Evolutionary conservation across 306 rosid species (phyloP).

Genomic region (Trifolium subterraneum): DNA sequence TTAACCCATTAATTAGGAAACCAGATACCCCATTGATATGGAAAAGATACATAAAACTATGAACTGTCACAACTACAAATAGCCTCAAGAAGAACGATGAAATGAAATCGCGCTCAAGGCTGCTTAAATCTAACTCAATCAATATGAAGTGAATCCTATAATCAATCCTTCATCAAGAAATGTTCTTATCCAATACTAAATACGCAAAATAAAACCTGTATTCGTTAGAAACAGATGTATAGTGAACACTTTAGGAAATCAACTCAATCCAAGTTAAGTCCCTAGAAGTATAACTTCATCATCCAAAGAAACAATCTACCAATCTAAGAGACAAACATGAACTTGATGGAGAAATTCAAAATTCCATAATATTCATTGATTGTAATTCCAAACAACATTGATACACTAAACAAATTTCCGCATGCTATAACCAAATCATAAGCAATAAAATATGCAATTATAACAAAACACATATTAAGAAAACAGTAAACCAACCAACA

Average conservation of each 20-base stretch:
- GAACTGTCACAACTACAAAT: background rate
- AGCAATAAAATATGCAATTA: conserved; percentile 25
- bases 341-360: conserved; percentile 23
- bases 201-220: background rate
- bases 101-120: conserved; percentile 6
- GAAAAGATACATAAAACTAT: background rate
- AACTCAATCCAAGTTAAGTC: background rate
- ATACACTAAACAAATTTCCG: conserved; percentile 4
- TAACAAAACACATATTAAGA: background rate
- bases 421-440: conserved; percentile 21
- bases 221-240: background rate
- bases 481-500: conserved; percentile 30
- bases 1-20: conserved; percentile 12
- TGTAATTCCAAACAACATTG: background rate
- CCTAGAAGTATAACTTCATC: background rate
- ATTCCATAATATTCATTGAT: background rate
- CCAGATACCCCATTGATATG: background rate
- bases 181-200: background rate
- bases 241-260: conserved; percentile 2
- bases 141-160: background rate
- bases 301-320: conserved; percentile 1
- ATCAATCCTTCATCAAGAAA: background rate
- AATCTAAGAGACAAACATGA: background rate
- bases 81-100: background rate
- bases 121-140: background rate